Evolutionary conservation across 345 rosid species (phyloP).

Genomic region (Orychophragmus violaceus): DNA sequence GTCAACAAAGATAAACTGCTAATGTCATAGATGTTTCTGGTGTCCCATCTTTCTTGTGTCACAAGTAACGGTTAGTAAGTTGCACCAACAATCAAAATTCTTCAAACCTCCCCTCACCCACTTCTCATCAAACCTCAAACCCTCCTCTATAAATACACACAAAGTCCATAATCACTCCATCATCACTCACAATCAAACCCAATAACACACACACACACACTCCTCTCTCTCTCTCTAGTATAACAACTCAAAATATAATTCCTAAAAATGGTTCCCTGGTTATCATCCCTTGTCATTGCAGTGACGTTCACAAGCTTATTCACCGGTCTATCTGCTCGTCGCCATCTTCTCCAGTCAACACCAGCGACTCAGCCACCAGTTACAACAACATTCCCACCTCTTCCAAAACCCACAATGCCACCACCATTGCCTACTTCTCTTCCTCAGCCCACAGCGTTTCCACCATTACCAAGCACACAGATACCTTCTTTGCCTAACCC

Average conservation of each 20-base stretch:
- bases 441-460: constrained; percentile 18
- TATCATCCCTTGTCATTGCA: constrained; percentile 21
- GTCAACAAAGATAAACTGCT: background rate
- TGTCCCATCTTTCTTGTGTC: background rate
- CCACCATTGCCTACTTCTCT: constrained; percentile 15
- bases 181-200: constrained; percentile 1
- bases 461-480: constrained; percentile 10
- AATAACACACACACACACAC: background rate
- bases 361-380: constrained; percentile 15
- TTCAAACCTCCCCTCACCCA: constrained; percentile 2
- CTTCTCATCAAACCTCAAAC: constrained; percentile 22
- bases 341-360: constrained; percentile 26
- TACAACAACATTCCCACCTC: constrained; percentile 23
- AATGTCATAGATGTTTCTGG: background rate
- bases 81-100: constrained; percentile 1
- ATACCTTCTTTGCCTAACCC: constrained; percentile 25
- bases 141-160: constrained; percentile 8
- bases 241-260: background rate
- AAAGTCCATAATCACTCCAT: constrained; percentile 1
- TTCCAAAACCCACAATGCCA: constrained; percentile 19
- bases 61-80: constrained; percentile 16
- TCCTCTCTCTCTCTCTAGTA: background rate
- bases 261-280: constrained; percentile 8
- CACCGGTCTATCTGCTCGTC: constrained; percentile 18
- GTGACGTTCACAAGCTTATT: constrained; percentile 25